Evolutionary conservation across 495 filamentous ascomycete genomes (phyloP).

Genomic region (Penicillium roqueforti): DNA sequence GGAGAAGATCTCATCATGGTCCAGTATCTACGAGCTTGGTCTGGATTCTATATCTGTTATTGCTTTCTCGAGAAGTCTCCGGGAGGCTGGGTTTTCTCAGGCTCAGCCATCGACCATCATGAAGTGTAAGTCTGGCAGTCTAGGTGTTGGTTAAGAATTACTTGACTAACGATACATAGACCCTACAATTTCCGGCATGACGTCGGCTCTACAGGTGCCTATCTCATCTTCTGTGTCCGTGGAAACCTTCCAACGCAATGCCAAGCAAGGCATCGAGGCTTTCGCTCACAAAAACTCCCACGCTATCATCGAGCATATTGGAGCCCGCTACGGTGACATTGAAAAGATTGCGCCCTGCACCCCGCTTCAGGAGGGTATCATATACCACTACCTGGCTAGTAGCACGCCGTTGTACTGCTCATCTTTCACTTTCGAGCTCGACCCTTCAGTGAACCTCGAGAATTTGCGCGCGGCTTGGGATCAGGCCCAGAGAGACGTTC

Average conservation of each 20-base stretch:
- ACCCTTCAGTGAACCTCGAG: slow-evolving; percentile 31
- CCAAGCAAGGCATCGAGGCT: slow-evolving; percentile 53
- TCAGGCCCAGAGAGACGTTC: slow-evolving; percentile 38
- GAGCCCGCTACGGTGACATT: slow-evolving; percentile 44
- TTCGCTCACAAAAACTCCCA: slow-evolving; percentile 52
- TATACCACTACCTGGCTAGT: slow-evolving; percentile 58
- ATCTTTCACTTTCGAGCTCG: slow-evolving; percentile 56
- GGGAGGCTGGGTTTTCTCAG: slow-evolving; percentile 47
- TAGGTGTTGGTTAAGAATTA: neutral
- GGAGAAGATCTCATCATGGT: slow-evolving; percentile 44
- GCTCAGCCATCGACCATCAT: slow-evolving; percentile 63
- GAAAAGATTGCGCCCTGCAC: slow-evolving; percentile 73
- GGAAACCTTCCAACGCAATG: slow-evolving; percentile 35
- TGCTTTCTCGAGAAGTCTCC: slow-evolving; percentile 53
- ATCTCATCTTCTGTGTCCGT: slow-evolving; percentile 7
- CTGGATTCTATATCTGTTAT: slow-evolving; percentile 80
- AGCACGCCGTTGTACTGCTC: slow-evolving; percentile 63
- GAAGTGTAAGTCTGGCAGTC: slow-evolving; percentile 41
- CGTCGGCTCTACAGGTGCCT: slow-evolving; percentile 33
- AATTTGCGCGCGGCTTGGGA: slow-evolving; percentile 51
- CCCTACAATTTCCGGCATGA: slow-evolving; percentile 47
- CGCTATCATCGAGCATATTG: slow-evolving; percentile 44
- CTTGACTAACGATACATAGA: slow-evolving; percentile 33
- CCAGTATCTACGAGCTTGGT: slow-evolving; percentile 76
- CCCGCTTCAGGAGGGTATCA: slow-evolving; percentile 74